Evolutionary conservation across 306 rosid species (phyloP).

Genomic region (Quillaja saponaria): DNA sequence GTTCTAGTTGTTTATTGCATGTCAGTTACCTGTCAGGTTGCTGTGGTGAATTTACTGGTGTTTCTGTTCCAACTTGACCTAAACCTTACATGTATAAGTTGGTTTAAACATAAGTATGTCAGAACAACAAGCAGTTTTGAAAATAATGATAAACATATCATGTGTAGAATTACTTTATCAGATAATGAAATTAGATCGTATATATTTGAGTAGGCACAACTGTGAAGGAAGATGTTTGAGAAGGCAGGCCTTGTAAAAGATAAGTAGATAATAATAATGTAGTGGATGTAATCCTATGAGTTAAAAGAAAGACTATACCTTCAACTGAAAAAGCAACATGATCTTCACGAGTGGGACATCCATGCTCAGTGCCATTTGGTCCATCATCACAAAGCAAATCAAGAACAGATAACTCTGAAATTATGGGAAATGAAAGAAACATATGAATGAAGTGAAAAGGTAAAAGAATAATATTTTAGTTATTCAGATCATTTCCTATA

Average conservation of each 20-base stretch:
- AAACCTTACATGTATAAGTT: conserved; percentile 55
- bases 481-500: conserved; percentile 3
- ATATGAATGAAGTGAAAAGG: conserved; percentile 12
- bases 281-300: too few species aligned
- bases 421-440: conserved; percentile 29
- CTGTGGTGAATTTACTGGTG: conserved; percentile 82
- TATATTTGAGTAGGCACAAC: conserved; percentile 15
- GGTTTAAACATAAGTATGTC: conserved; percentile 16
- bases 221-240: conserved; percentile 16
- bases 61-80: conserved; percentile 78
- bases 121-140: conserved; percentile 11
- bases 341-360: conserved; percentile 60
- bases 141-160: conserved; percentile 1
- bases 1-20: background rate
- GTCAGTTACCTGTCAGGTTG: conserved; percentile 55
- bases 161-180: conserved; percentile 17
- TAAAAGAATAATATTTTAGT: background rate
- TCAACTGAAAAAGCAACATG: conserved; percentile 92
- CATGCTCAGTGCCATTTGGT: conserved; percentile 38
- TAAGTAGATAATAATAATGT: too few species aligned
- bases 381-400: conserved; percentile 77
- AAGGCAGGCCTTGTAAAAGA: conserved; percentile 17
- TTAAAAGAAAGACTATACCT: conserved; percentile 45
- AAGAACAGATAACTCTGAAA: conserved; percentile 63
- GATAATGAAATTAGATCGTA: conserved; percentile 13